Conservation (phyloP, 805 yeast species). For the Wickerhamiella sergipiensis region DNA sequence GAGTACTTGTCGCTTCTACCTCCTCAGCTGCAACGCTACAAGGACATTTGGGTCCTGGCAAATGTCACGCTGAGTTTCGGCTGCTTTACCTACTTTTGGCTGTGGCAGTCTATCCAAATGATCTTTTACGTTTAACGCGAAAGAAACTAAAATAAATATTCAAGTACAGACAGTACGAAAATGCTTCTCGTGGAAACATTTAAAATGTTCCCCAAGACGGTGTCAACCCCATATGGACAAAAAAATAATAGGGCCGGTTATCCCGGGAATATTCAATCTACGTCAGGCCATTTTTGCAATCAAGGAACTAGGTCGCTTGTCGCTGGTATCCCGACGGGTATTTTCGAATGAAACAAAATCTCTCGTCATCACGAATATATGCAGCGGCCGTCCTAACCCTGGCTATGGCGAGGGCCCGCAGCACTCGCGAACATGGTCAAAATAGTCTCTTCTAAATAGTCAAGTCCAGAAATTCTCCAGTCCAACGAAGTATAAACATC, state of each 20-base stretch:
- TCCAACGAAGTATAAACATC: no score
- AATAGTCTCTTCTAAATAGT: no score
- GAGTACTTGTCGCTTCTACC: slow-evolving; percentile 45
- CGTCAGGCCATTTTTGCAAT: slow-evolving; percentile 22
- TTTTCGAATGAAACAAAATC: slow-evolving; percentile 1
- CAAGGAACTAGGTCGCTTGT: slow-evolving; percentile 6
- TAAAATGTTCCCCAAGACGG: slow-evolving; percentile 22
- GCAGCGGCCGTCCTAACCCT: neutral
- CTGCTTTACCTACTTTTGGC: slow-evolving; percentile 60
- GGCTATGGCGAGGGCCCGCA: no score
- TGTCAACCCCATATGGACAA: slow-evolving; percentile 11
- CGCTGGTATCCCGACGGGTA: slow-evolving; percentile 18
- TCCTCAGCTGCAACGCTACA: slow-evolving; percentile 30
- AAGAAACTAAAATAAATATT: neutral
- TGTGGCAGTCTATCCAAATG: slow-evolving; percentile 41
- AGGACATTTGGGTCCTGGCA: slow-evolving; percentile 75
- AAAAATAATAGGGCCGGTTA: slow-evolving; percentile 6
- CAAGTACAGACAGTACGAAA: neutral
- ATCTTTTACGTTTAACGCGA: neutral
- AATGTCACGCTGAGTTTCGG: slow-evolving; percentile 64
- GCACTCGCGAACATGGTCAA: no score
- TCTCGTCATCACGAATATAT: neutral
- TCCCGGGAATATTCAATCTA: slow-evolving; percentile 15
- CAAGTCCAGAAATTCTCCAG: no score
- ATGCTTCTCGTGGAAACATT: neutral